phyloP scores from a whole-genome alignment of 202 grass and related monocot species.

The Zoysia matrella region DNA sequence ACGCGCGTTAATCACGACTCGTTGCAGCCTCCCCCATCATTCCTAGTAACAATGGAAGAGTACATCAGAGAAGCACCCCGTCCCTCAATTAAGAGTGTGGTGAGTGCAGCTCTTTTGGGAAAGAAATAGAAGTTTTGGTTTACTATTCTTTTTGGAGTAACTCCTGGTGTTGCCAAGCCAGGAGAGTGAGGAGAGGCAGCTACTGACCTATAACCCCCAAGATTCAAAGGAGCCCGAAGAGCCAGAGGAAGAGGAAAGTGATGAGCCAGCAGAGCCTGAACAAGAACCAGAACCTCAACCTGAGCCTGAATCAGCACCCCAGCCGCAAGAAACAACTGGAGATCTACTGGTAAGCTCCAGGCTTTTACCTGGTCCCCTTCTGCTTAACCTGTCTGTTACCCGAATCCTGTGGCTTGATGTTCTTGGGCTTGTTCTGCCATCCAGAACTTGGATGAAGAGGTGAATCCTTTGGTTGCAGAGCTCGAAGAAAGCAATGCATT shows the following conservation, averaged over 20 bases:
- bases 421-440: too few relatives aligned
- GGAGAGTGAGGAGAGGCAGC: constrained; percentile 13
- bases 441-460: too few relatives aligned
- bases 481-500: too few relatives aligned
- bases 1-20: not conserved
- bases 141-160: too few relatives aligned
- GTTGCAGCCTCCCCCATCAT: constrained; percentile 79
- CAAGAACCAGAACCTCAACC: constrained; percentile 46
- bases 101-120: too few relatives aligned
- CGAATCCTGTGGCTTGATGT: not conserved
- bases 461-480: too few relatives aligned
- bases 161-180: too few relatives aligned
- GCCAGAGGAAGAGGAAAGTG: constrained; percentile 45
- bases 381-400: not conserved
- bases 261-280: constrained; percentile 44
- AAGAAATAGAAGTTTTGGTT: too few relatives aligned
- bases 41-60: constrained; percentile 91
- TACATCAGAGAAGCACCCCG: constrained; percentile 86
- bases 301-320: constrained; percentile 42
- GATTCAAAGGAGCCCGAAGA: constrained; percentile 44
- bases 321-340: not conserved
- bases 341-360: constrained; percentile 53
- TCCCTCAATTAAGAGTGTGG: constrained; percentile 16
- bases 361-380: constrained; percentile 2
- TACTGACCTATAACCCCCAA: constrained; percentile 60